Evolutionary conservation across 352 stramenopile genomes (phyloP).

Genomic region (Globisporangium echinulatum): DNA sequence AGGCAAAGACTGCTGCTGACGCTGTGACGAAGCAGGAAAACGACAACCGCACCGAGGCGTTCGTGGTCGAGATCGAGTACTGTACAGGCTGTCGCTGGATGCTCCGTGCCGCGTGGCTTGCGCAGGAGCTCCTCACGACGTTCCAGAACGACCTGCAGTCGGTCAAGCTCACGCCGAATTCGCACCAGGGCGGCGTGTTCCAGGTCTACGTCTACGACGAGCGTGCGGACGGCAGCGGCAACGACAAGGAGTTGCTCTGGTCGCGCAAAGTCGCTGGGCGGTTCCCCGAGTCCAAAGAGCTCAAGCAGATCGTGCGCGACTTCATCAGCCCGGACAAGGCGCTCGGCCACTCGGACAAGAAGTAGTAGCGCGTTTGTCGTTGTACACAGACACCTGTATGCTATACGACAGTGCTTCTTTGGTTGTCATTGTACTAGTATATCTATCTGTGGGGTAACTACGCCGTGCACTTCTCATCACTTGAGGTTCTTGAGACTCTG

Average conservation of each 20-base stretch:
- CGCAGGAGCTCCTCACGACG: constrained; percentile 89
- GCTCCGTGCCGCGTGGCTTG: constrained; percentile 84
- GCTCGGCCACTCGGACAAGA: constrained; percentile 85
- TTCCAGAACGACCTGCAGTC: constrained; percentile 82
- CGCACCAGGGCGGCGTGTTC: constrained; percentile 54
- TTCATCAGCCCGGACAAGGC: constrained; percentile 68
- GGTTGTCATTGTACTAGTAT: no score
- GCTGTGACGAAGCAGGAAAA: constrained; percentile 1
- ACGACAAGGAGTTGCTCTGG: constrained; percentile 71
- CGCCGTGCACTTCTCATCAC: no score
- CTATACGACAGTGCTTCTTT: no score
- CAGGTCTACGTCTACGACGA: constrained; percentile 51
- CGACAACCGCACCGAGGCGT: constrained; percentile 20
- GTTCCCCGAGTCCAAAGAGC: constrained; percentile 90
- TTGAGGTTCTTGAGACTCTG: neutral
- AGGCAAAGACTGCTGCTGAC: neutral
- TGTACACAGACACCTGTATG: no score
- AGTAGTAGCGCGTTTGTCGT: constrained; percentile 17
- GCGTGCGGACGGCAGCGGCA: constrained; percentile 11
- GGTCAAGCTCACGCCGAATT: constrained; percentile 60
- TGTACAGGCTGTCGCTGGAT: constrained; percentile 89
- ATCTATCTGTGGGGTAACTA: no score
- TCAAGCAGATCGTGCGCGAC: constrained; percentile 91
- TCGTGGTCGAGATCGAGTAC: constrained; percentile 88
- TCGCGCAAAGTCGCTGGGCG: constrained; percentile 68